A percentile compares a stretch with the other conserved stretches of the same genome.
These are phyloP conservation scores for Neurospora sp. DNA, from an alignment of 2,329 filamentous ascomycete genomes.

Conservation along the genomic window DNA sequence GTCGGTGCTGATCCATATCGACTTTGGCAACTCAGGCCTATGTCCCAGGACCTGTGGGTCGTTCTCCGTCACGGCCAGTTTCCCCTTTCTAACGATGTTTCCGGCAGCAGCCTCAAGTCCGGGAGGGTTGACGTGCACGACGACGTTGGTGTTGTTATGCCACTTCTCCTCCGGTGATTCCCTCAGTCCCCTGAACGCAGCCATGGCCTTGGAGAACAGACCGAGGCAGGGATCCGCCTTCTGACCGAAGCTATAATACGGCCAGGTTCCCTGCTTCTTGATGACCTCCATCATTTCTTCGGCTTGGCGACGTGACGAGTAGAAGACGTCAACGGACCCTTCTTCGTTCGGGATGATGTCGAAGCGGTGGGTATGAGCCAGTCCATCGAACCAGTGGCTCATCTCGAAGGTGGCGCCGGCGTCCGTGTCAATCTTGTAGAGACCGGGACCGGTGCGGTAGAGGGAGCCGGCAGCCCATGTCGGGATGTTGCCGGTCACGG, in stretches of 20 bases:
- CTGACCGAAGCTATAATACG: conserved; percentile 57
- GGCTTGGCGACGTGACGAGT: conserved; percentile 61
- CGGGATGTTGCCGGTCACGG: conserved; percentile 57
- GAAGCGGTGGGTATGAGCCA: conserved; percentile 63
- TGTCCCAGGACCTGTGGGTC: conserved; percentile 21
- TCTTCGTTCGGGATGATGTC: conserved; percentile 42
- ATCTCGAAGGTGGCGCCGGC: conserved; percentile 49
- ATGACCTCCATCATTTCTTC: conserved; percentile 53
- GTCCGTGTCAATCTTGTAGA: conserved; percentile 48
- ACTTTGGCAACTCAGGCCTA: conserved; percentile 31
- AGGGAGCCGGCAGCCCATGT: conserved; percentile 60
- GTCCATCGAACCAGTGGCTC: conserved; percentile 75
- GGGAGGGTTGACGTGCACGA: conserved; percentile 54
- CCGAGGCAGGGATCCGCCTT: conserved; percentile 64
- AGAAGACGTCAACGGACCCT: conserved; percentile 39
- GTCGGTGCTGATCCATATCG: conserved; percentile 49
- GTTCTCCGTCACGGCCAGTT: conserved; percentile 11
- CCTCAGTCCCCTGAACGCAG: conserved; percentile 35
- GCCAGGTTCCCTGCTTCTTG: conserved; percentile 45
- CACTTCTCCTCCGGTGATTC: conserved; percentile 20
- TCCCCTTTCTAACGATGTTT: conserved; percentile 3
- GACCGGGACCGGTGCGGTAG: conserved; percentile 65
- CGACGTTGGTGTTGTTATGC: conserved; percentile 54
- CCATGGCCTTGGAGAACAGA: conserved; percentile 62
- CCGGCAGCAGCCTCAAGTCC: conserved; percentile 30